Base-by-base conservation (phyloP, 208 protist genomes). In the Leishmania guyanensis region DNA sequence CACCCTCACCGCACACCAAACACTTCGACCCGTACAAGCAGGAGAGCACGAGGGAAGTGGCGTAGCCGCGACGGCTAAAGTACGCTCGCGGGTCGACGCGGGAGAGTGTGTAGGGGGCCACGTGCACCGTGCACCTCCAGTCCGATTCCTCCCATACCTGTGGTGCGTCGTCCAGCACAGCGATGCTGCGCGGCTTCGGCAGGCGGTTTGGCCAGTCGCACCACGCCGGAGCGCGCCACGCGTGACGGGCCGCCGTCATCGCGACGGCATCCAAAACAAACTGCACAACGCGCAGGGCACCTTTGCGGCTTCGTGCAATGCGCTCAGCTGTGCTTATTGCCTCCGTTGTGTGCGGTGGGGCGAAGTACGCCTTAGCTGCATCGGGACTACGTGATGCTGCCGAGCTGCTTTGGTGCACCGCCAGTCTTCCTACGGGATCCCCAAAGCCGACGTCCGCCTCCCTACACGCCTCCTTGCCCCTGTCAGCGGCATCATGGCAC, bases 111-210 rank as follows among this genome's bases (percentile, higher is more conserved):
- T 96, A 97, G 26, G 94, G 88, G 12, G 85, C 83, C 73, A 96
- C 81, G 65, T 80, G 54, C 10, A 95, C 89, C 14, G 91, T 93
- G 78, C 80, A 83, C 14, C 75, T 85, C 94, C 94, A 97, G 78
- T 97, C 94, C 36, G 54, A 72, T 75, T 86, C 78, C 26, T 36
- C 73, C 92, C 94, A 97, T 54, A 94, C 88, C 65, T 96, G 94
- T 53, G 91, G 91, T 0, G 88, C 73, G 80, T 97, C 94, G 79
- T 97, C 94, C 22, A 97, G 77, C 46, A 95, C 85, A 5, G 88
- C 91, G 17, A 97, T 85, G 77, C 86, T 91, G 72, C 93, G 88
- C 4, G 91, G 73, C 48, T 79, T 81, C 20, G 82, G 82, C 50
- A 86, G 66, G 46, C 82, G 82, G 46, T 36, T 26, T 3, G 12